Evolutionary conservation across 768 basidiomycete genomes (phyloP), one percentile per base, ranked within the genome.

Genomic region (Serendipita vermifera): DNA sequence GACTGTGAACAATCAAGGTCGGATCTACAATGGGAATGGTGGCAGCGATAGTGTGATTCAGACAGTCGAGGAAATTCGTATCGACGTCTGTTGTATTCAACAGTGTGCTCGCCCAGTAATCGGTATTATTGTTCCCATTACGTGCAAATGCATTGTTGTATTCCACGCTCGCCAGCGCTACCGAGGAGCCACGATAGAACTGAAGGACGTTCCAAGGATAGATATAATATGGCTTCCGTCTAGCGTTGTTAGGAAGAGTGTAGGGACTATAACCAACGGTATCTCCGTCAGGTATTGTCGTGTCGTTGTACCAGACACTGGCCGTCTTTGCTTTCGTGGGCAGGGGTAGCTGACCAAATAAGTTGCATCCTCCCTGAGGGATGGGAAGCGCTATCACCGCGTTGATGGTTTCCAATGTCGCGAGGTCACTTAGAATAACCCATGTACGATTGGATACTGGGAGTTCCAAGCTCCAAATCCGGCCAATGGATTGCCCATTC

Each of bases 11-110:
- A 7, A 51, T 31, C 5, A 51, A 11, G 46, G 46, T 51, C 11
- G 46, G 46, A n/a, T 51, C 46, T 7, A 51, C 46, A 15, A 51
- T 51, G 22, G 46, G 46, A 51, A 51, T 22, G n/a, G 29, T 31
- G 27, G 15, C 46, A 15, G 46, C 46, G 32, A 51, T 51, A 11
- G 46, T 51, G 15, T 15, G 26, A 27, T 51, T 51, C 22, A 51
- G 24, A 26, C 46, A 51, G 7, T 51, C 9, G 46, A 51, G 29
- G 9, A n/a, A 51, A 13, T 51, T 31, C 22, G 17, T 1, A n/a
- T 51, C 46, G 17, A 51, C 46, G 9, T 31, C 46, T 9, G 46
- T 51, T 31, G 24, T 20, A 31, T 51, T 29, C 5, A 51, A n/a
- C 24, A 31, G 46, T 31, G 46, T 5, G 9, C 24, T 31, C 22